These are phyloP conservation scores for Yamagishiella unicocca DNA, from an alignment of 139 green algal genomes.

Conservation along the genomic window DNA sequence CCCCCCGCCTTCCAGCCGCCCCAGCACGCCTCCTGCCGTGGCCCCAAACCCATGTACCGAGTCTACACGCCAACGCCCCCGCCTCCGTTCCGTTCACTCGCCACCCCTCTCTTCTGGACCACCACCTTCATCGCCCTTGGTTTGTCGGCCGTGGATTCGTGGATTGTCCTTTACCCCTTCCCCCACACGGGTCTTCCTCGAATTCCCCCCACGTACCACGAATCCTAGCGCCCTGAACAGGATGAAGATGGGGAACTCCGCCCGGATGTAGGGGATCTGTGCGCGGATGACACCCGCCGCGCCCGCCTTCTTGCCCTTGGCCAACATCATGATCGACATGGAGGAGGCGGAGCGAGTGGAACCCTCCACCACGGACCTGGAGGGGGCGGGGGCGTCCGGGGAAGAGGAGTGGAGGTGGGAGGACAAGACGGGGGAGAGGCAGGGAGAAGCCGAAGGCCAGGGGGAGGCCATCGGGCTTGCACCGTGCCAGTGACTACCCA, in stretches of 20 bases:
- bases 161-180: too few relatives aligned
- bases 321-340: conserved; percentile 92
- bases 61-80: too few relatives aligned
- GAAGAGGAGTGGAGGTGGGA: neutral
- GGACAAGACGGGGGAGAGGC: neutral
- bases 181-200: too few relatives aligned
- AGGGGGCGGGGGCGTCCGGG: neutral
- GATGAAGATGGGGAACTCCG: conserved; percentile 91
- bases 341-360: conserved; percentile 82
- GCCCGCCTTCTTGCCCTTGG: conserved; percentile 63
- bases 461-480: too few relatives aligned
- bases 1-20: too few relatives aligned
- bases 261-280: conserved; percentile 84
- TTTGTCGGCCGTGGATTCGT: too few relatives aligned
- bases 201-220: conserved; percentile 63
- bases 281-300: conserved; percentile 71
- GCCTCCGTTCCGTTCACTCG: neutral
- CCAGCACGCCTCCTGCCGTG: too few relatives aligned
- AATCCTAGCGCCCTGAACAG: conserved; percentile 92
- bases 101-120: too few relatives aligned
- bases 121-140: too few relatives aligned
- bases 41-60: too few relatives aligned
- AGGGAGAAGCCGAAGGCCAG: neutral
- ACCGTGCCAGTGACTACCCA: too few relatives aligned
- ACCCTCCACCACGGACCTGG: conserved; percentile 89